A percentile compares a stretch with the other conserved stretches of the same genome.
Evolutionary conservation across 164 flowering plant species (phyloP).

Genomic region (Sedum album): DNA sequence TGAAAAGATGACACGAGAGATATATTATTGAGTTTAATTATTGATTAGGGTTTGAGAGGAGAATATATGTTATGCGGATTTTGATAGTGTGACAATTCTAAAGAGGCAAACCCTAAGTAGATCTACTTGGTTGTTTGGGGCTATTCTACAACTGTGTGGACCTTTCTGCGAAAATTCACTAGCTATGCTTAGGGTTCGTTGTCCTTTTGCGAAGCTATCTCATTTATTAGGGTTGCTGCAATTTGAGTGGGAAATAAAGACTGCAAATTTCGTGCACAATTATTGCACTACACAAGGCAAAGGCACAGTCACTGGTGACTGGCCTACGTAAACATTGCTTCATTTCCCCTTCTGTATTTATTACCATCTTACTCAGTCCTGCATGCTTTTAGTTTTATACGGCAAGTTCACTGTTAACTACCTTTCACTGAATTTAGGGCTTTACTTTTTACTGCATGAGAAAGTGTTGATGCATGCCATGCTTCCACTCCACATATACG

Average conservation of each 20-base stretch:
- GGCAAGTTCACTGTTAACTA: background rate
- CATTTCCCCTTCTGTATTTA: background rate
- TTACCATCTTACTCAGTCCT: conserved; percentile 2
- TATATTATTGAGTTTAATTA: background rate
- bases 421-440: background rate
- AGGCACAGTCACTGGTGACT: background rate
- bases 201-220: background rate
- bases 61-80: background rate
- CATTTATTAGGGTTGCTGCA: background rate
- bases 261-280: background rate
- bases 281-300: background rate
- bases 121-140: conserved; percentile 6
- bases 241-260: background rate
- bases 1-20: background rate
- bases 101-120: conserved; percentile 1
- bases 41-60: background rate
- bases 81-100: conserved; percentile 35
- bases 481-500: background rate
- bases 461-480: background rate
- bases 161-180: background rate
- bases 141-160: conserved; percentile 3
- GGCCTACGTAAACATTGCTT: background rate
- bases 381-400: background rate
- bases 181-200: background rate
- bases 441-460: background rate